Conservation (phyloP, 225 moss, liverwort and hornwort species). For the Antitrichia curtipendula region DNA sequence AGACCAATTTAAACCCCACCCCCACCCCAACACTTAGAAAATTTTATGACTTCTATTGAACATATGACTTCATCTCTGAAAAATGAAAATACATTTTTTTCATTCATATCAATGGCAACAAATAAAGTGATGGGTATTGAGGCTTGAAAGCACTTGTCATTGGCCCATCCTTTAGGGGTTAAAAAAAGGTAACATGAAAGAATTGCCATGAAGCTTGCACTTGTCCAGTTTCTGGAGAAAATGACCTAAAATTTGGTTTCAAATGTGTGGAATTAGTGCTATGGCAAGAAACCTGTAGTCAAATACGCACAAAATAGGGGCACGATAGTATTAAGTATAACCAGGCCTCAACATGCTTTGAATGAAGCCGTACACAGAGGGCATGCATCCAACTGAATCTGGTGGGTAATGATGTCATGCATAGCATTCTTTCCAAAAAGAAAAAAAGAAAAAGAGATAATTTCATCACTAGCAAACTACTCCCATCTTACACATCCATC, state of each 20-base stretch:
- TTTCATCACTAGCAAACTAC: background rate
- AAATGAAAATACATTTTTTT: accelerated
- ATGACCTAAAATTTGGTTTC: background rate
- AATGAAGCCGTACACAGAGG: too few species aligned
- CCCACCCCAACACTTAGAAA: too few species aligned
- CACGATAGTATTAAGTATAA: background rate
- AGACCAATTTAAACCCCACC: too few species aligned
- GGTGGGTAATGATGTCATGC: background rate
- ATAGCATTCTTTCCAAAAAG: background rate
- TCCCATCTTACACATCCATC: background rate
- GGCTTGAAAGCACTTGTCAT: background rate
- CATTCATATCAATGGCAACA: background rate
- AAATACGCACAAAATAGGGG: background rate
- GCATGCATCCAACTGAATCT: background rate
- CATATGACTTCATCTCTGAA: background rate
- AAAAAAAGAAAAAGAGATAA: background rate
- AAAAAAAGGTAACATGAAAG: background rate
- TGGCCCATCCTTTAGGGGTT: too few species aligned
- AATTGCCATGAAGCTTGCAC: background rate
- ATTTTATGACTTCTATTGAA: background rate
- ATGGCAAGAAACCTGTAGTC: background rate
- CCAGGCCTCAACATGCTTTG: too few species aligned
- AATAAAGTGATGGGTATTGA: accelerated
- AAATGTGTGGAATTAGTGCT: too few species aligned
- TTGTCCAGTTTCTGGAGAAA: background rate